Evolutionary conservation across 306 rosid genomes (phyloP).

Genomic region (Corylus avellana): DNA sequence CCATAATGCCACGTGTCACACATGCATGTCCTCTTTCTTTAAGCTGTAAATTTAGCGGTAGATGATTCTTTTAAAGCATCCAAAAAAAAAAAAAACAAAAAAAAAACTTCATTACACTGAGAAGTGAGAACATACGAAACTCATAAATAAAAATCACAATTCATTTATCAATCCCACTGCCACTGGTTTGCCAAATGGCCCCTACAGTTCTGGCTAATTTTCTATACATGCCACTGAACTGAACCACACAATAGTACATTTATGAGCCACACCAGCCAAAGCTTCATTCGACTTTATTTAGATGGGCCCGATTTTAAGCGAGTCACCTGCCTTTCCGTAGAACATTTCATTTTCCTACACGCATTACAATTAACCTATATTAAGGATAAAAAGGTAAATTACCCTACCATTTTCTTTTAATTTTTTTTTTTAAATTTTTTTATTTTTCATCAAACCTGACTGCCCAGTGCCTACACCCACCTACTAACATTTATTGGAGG

Average conservation of each 20-base stretch:
- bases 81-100: too few relatives aligned
- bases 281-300: background rate
- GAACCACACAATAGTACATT: constrained; percentile 10
- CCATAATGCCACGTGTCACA: too few relatives aligned
- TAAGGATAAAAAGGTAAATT: constrained; percentile 24
- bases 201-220: background rate
- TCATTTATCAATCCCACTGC: background rate
- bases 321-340: background rate
- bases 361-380: too few relatives aligned
- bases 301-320: constrained; percentile 17
- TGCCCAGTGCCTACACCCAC: background rate
- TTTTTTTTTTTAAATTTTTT: background rate
- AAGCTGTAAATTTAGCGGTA: too few relatives aligned
- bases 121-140: too few relatives aligned
- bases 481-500: constrained; percentile 62
- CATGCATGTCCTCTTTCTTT: too few relatives aligned
- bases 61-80: too few relatives aligned
- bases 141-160: too few relatives aligned
- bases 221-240: constrained; percentile 25
- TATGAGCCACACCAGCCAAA: constrained; percentile 21
- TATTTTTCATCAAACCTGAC: background rate
- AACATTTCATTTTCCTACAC: background rate
- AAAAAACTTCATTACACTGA: too few relatives aligned
- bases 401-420: background rate
- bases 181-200: background rate